Evolutionary conservation across 768 basidiomycete genomes (phyloP), one percentile per base, ranked within the genome.

Genomic region (Strobilomyces confusus): DNA sequence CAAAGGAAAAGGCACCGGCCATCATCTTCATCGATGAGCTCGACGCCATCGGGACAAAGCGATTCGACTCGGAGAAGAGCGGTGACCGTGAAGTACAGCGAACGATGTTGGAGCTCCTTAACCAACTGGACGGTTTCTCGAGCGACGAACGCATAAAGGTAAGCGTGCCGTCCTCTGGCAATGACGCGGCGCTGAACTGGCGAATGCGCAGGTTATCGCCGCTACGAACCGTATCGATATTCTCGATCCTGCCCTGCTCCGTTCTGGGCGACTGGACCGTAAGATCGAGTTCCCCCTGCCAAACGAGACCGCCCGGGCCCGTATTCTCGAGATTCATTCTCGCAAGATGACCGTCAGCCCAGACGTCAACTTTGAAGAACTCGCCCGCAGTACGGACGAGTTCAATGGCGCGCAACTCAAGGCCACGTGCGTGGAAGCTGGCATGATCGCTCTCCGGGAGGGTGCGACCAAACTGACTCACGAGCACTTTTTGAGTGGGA

Each of bases 211-310:
- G 94, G 95, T 98, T 58, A 98, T 98, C 58, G 97, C 95, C 15
- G 97, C 97, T 1, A 98, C 97, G 36, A 99, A 99, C 73, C 84
- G 95, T 68, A 99, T 98, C 61, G 95, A 99, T 71, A 97, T 97
- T 52, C 86, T 99, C 41, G 95, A 99, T 67, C 95, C 95, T 43
- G 95, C 95, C 9, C 80, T 99, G n/a, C 87, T 99, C 44, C 92
- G 95, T 58, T 98, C 95, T 13, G 95, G 95, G 58, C 92, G 95
- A 70, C 79, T 99, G 40, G 95, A 99, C 71, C 82, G 95, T 57
- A 99, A 99, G 76, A 98, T 99, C 63, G 95, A 99, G 71, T 99
- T 98, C 76, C 95, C 95, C 12, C 76, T 98, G 38, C 97, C 97
- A 6, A 95, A 91, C 62, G 95, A 98, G 71, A 88, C 87, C 11